Conservation (phyloP, 176 grass and related monocot genomes). For the Cocos nucifera region DNA sequence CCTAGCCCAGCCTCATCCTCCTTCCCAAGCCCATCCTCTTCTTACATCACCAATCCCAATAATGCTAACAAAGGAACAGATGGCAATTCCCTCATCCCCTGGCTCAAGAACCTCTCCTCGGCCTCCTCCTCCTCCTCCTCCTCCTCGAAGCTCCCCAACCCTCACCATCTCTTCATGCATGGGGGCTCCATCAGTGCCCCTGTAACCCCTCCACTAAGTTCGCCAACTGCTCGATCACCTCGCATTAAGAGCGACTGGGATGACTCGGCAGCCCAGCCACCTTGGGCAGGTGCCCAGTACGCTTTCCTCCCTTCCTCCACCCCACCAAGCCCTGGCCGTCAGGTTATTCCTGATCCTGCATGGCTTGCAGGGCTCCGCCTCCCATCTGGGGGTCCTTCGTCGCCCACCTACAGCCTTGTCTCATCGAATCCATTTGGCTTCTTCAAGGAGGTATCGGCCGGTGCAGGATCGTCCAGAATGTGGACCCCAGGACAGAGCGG, state of each 20-base stretch:
- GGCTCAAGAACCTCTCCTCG: conserved; percentile 23
- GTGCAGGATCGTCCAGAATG: conserved; percentile 7
- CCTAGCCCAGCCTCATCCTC: conserved; percentile 19
- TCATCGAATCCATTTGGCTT: conserved; percentile 8
- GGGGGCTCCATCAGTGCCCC: conserved; percentile 25
- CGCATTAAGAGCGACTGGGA: conserved; percentile 16
- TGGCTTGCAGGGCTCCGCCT: conserved; percentile 3
- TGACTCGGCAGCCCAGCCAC: background rate
- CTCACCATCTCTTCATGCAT: conserved; percentile 10
- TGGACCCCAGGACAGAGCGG: conserved; percentile 25
- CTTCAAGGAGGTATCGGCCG: background rate
- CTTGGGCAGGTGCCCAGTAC: conserved; percentile 1
- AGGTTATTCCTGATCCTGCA: background rate
- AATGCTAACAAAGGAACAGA: background rate
- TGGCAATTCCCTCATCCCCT: conserved; percentile 15
- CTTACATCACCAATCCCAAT: conserved; percentile 12
- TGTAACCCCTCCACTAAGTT: conserved; percentile 27
- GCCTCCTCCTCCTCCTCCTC: conserved; percentile 13
- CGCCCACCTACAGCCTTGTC: conserved; percentile 21
- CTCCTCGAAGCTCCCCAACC: conserved; percentile 13
- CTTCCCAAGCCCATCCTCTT: conserved; percentile 23
- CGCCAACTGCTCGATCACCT: background rate
- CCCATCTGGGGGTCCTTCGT: conserved; percentile 13
- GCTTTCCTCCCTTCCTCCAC: conserved; percentile 5
- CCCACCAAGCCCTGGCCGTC: conserved; percentile 15